Conservation (phyloP, 768 basidiomycete genomes). For the Russula ochroleuca region DNA sequence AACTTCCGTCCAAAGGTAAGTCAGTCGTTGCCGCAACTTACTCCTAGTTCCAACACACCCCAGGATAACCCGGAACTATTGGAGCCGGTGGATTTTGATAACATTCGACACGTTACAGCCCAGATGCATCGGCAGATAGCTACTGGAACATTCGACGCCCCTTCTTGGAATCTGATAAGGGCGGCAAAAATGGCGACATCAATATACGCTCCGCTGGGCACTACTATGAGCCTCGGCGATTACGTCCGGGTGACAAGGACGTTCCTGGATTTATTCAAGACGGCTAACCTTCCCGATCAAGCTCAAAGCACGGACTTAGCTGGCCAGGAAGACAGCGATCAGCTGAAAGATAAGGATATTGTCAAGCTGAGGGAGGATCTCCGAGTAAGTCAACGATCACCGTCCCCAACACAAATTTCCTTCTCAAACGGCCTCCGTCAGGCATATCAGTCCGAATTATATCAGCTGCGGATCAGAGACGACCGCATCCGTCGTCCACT, state of each 20-base stretch:
- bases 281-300: conserved; percentile 31
- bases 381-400: conserved; percentile 43
- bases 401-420: background rate
- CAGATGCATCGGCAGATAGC: conserved; percentile 66
- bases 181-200: conserved; percentile 71
- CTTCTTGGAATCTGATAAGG: conserved; percentile 76
- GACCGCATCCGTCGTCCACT: conserved; percentile 74
- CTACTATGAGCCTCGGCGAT: conserved; percentile 78
- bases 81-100: conserved; percentile 56
- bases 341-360: conserved; percentile 28
- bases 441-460: conserved; percentile 72
- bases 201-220: conserved; percentile 86
- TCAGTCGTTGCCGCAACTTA: background rate
- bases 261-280: conserved; percentile 75
- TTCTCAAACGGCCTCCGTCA: conserved; percentile 31
- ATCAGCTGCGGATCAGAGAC: conserved; percentile 70
- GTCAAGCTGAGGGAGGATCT: conserved; percentile 45
- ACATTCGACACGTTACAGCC: conserved; percentile 57
- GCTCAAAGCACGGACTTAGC: conserved; percentile 29
- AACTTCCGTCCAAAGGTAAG: conserved; percentile 58
- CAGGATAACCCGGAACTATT: conserved; percentile 71
- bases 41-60: background rate
- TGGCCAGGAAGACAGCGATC: conserved; percentile 27
- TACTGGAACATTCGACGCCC: conserved; percentile 76
- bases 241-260: conserved; percentile 69